Evolutionary conservation across 768 basidiomycete species (phyloP), one percentile per base, ranked within the genome.

Genomic region (Xanthoconium purpureum): DNA sequence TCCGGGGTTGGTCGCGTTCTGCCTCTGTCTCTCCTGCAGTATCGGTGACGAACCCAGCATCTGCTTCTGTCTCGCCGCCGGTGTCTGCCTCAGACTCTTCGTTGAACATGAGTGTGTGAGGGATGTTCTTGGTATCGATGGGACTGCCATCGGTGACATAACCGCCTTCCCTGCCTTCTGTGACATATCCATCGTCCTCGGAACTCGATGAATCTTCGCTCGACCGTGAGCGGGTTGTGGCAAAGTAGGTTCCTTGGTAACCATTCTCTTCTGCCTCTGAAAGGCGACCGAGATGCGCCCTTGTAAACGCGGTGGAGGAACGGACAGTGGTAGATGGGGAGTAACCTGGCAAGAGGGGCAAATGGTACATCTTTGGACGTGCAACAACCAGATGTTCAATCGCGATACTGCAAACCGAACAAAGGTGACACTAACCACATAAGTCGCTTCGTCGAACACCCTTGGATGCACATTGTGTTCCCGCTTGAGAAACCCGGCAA

Each of bases 401-500:
- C 15, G 17, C 35, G 38, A 49, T 8, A 29, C 20, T 15, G 13
- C 24, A 8, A 38, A 10, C 13, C 3, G 36, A 15, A 47, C 17
- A 7, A 45, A 20, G 35, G 24, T 2, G 33, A 44, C 14, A 80
- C 91, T 75, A 59, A 95, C 94, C 54, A 86, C 89, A 76, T 97
- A 97, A 57, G 96, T 73, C 0, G 94, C 94, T 73, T 98, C 95
- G 69, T 97, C 95, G 62, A 92, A 98, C 1, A 92, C 81, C 56
- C 95, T 78, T 2, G 87, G 92, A 11, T 74, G 78, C 12, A 95
- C 94, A 52, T 94, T 96, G 69, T 98, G 95, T 67, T 98, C 95
- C 50, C 95, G 78, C 72, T 95, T 96, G 68, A 97, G 68, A 66
- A 94, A 96, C 3, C 87, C 84, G 12, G 88, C 85, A 20, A 97